A percentile compares a stretch with the other conserved stretches of the same genome.
phyloP scores from a whole-genome alignment of 441 rosid species.

The Jatropha podagrica region DNA sequence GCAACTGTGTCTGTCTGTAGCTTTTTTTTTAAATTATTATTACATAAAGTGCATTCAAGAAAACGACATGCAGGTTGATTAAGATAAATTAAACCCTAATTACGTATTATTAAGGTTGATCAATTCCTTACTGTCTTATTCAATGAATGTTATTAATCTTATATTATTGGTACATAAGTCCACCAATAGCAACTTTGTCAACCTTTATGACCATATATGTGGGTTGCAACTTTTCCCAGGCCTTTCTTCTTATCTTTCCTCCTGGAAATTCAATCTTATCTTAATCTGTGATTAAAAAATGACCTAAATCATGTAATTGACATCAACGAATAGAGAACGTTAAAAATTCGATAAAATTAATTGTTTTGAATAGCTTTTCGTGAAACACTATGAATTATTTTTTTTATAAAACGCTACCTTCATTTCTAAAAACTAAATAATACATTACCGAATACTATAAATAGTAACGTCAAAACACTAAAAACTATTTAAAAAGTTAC shows the following conservation, averaged over 20 bases:
- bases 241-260: constrained; percentile 6
- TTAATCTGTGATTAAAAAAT: not conserved
- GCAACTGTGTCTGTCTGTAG: constrained; percentile 32
- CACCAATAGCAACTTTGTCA: constrained; percentile 38
- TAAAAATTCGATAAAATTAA: too few relatives aligned
- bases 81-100: not conserved
- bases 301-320: not conserved
- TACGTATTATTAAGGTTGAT: constrained; percentile 12
- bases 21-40: constrained; percentile 17
- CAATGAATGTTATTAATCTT: constrained; percentile 14
- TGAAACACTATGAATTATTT: too few relatives aligned
- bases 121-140: constrained; percentile 26
- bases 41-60: constrained; percentile 32
- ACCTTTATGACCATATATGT: constrained; percentile 34
- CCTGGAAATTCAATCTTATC: constrained; percentile 16
- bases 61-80: constrained; percentile 7
- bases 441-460: too few relatives aligned
- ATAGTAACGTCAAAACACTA: too few relatives aligned
- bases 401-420: too few relatives aligned
- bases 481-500: too few relatives aligned
- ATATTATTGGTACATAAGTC: constrained; percentile 18
- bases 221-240: not conserved
- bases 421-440: too few relatives aligned
- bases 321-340: too few relatives aligned
- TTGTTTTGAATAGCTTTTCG: too few relatives aligned